Conservation (phyloP, 2,329 filamentous ascomycete species). For the Apiospora koreana region DNA sequence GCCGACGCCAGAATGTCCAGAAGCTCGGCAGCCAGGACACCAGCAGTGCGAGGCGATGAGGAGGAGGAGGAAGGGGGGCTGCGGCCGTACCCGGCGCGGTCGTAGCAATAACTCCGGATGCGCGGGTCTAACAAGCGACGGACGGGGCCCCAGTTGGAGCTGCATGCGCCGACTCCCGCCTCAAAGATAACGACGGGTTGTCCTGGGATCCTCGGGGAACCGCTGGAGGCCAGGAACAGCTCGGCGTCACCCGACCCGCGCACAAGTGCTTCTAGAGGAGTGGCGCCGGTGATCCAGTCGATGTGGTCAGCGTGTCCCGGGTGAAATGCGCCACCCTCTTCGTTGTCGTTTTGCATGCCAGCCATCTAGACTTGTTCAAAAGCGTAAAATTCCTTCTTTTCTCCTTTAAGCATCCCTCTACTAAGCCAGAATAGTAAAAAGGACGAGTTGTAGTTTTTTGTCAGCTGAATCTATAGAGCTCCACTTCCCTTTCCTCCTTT, state of each 20-base stretch:
- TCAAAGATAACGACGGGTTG: conserved; percentile 15
- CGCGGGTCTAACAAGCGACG: conserved; percentile 12
- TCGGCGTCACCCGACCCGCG: neutral
- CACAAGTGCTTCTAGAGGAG: neutral
- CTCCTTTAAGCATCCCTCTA: too few species aligned
- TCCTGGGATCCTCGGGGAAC: neutral
- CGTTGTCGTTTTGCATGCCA: neutral
- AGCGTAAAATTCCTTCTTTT: too few species aligned
- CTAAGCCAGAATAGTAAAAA: too few species aligned
- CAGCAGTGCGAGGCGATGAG: neutral
- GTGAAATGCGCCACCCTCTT: too few species aligned
- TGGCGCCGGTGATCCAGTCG: neutral
- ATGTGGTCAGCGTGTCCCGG: too few species aligned
- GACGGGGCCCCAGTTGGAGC: conserved; percentile 11
- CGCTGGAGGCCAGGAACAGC: neutral
- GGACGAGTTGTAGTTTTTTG: too few species aligned
- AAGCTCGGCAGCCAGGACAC: neutral
- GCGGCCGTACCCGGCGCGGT: conserved; percentile 15
- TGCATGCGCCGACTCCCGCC: conserved; percentile 11
- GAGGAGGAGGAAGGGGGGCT: neutral
- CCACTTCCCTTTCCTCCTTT: neutral
- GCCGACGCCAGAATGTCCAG: neutral
- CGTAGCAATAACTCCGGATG: conserved; percentile 16
- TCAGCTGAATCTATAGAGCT: neutral
- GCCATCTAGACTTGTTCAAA: neutral